Evolutionary conservation across 805 yeast genomes (phyloP).

Genomic region (Vanderwaltozyma polyspora): DNA sequence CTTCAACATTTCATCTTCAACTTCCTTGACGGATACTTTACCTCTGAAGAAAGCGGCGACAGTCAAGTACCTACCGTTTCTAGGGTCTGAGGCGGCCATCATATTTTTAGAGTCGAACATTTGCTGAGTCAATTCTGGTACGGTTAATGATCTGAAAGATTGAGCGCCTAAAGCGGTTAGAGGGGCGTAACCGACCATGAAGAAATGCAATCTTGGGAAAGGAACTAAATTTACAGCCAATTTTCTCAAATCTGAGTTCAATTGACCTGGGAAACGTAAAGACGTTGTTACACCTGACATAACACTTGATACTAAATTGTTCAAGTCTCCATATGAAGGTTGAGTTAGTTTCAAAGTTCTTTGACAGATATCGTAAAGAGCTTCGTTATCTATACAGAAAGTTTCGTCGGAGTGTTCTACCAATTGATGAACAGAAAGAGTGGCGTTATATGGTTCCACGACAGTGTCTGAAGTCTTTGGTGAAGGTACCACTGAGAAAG

Average conservation of each 20-base stretch:
- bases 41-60: slow-evolving; percentile 94
- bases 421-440: slow-evolving; percentile 80
- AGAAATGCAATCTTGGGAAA: slow-evolving; percentile 89
- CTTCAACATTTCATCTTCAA: slow-evolving; percentile 83
- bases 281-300: slow-evolving; percentile 96
- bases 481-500: slow-evolving; percentile 86
- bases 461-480: slow-evolving; percentile 89
- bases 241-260: slow-evolving; percentile 85
- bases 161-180: slow-evolving; percentile 70
- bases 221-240: slow-evolving; percentile 91
- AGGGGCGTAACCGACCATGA: slow-evolving; percentile 93
- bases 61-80: slow-evolving; percentile 81
- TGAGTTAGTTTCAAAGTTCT: slow-evolving; percentile 69
- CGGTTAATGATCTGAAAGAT: slow-evolving; percentile 73
- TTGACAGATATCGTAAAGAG: slow-evolving; percentile 80
- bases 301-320: slow-evolving; percentile 74
- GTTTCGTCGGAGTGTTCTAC: slow-evolving; percentile 88
- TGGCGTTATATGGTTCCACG: slow-evolving; percentile 91
- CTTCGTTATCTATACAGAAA: slow-evolving; percentile 91
- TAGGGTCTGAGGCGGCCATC: slow-evolving; percentile 94
- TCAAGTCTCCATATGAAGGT: slow-evolving; percentile 71
- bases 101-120: slow-evolving; percentile 84
- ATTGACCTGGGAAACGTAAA: slow-evolving; percentile 88
- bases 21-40: slow-evolving; percentile 84
- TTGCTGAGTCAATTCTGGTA: slow-evolving; percentile 88